Base-by-base conservation (phyloP, 768 basidiomycete genomes). In the Psilocybe tampanensis region DNA sequence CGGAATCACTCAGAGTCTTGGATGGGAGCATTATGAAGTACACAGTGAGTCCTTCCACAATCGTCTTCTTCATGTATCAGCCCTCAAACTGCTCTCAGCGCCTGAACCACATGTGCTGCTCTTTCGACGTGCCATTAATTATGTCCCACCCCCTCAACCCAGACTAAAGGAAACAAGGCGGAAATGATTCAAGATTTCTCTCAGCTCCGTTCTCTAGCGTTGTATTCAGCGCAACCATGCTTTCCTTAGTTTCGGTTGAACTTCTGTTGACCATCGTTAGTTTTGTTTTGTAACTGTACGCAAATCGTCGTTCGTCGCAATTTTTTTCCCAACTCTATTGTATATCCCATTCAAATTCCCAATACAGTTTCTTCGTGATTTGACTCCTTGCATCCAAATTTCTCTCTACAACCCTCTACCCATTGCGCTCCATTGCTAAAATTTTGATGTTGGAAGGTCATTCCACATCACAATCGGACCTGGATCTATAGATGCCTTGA, bases 1-100 rank as follows among this genome's bases (percentile, higher is more conserved):
- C 54, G 96, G 96, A 8, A 96, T 98, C 60, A 91, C 90, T 41
- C 96, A 99, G 74, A 95, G 92, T 72, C 78, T 96, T 21, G 95
- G 95, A 3, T 98, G 95, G 95, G 91, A 93, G 68, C 95, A 97
- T 66, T 98, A 95, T 66, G 95, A 95, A 77, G 92, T 95, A n/a
- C 95, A 98, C 66, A 92, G 94, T 89, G 60, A 60, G 80, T 48
- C 54, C 12, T 36, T 59, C 13, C n/a, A 45, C 15, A 51, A 26
- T 51, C 47, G 19, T 17, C 12, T 8, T 18, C 8, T 8, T 18
- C 29, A 18, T 23, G 5, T 42, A 59, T 54, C 48, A 34, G 51
- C 43, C 22, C 43, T 54, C 15, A 59, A n/a, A 18, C 42, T 22
- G 29, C 44, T 47, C 53, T 32, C 63, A 94, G 93, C 91, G 41